Evolutionary conservation across 2,329 filamentous ascomycete genomes (phyloP).

Genomic region (Chaetothyriales sp.): DNA sequence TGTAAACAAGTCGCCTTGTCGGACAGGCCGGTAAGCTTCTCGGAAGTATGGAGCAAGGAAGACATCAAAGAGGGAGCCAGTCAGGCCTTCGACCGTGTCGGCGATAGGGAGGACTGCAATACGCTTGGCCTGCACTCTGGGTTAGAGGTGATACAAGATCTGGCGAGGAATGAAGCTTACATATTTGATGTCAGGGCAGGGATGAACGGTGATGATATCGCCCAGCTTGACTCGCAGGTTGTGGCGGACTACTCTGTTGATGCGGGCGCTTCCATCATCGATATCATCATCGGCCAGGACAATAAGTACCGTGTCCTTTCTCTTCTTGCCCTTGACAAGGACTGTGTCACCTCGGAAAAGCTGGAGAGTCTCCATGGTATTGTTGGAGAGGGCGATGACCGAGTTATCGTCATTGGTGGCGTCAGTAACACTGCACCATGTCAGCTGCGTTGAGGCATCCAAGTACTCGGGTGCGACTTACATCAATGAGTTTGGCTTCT

Average conservation of each 20-base stretch:
- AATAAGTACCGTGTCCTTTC: conserved; percentile 96
- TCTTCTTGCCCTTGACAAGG: conserved; percentile 97
- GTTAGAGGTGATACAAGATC: conserved; percentile 1
- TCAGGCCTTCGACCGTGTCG: conserved; percentile 94
- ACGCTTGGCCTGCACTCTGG: conserved; percentile 63
- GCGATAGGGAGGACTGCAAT: conserved; percentile 96
- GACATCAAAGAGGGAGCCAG: conserved; percentile 94
- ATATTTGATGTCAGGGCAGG: conserved; percentile 99
- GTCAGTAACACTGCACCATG: conserved; percentile 67
- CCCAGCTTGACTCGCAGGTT: conserved; percentile 97
- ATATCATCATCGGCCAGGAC: conserved; percentile 95
- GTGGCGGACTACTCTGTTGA: conserved; percentile 97
- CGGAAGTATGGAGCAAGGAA: conserved; percentile 99
- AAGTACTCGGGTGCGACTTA: conserved; percentile 33
- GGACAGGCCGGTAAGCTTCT: conserved; percentile 92
- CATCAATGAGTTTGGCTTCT: conserved; percentile 99
- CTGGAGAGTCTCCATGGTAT: conserved; percentile 96
- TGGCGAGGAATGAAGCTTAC: conserved; percentile 41
- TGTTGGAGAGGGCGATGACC: conserved; percentile 93
- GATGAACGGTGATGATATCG: conserved; percentile 91
- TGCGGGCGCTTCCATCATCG: conserved; percentile 88
- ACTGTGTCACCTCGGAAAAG: conserved; percentile 98
- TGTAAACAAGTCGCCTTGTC: conserved; percentile 95
- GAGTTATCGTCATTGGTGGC: conserved; percentile 99
- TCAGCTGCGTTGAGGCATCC: conserved; percentile 5